Conservation (phyloP, 1,284 basidiomycete species). For the Fistulinella cinereoalba region DNA sequence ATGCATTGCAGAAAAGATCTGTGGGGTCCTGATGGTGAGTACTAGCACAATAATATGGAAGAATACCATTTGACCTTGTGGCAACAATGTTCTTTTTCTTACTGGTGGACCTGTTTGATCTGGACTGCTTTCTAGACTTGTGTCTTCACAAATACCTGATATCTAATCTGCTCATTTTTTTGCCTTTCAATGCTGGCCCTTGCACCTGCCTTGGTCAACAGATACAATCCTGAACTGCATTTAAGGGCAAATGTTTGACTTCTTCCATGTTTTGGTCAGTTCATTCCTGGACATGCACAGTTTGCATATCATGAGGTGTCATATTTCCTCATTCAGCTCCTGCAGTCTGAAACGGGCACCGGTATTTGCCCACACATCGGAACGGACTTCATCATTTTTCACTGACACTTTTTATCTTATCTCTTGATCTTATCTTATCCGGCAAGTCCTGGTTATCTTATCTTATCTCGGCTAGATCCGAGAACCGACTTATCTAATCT, state of each 20-base stretch:
- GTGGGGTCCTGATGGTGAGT: constrained; percentile 37
- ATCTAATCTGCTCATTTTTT: constrained; percentile 42
- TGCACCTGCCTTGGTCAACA: constrained; percentile 50
- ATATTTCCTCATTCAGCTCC: constrained; percentile 38
- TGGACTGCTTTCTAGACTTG: constrained; percentile 48
- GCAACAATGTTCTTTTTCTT: neutral
- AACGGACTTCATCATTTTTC: too few species aligned
- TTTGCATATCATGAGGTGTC: constrained; percentile 43
- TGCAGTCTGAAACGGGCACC: too few species aligned
- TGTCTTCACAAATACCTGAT: constrained; percentile 29
- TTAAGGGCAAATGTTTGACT: neutral
- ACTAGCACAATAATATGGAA: neutral
- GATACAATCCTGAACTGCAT: constrained; percentile 15
- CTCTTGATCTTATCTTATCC: too few species aligned
- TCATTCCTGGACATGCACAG: constrained; percentile 7
- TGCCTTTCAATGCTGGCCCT: constrained; percentile 50
- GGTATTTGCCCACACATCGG: too few species aligned
- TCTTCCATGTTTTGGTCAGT: neutral
- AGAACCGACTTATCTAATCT: too few species aligned
- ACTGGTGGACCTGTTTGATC: constrained; percentile 45
- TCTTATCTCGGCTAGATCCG: too few species aligned
- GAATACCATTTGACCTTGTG: neutral
- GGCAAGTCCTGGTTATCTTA: too few species aligned
- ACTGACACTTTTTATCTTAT: too few species aligned
- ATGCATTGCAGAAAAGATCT: constrained; percentile 38